Conservation (phyloP, 2,329 filamentous ascomycete species). For the Orbilia oligospora region DNA sequence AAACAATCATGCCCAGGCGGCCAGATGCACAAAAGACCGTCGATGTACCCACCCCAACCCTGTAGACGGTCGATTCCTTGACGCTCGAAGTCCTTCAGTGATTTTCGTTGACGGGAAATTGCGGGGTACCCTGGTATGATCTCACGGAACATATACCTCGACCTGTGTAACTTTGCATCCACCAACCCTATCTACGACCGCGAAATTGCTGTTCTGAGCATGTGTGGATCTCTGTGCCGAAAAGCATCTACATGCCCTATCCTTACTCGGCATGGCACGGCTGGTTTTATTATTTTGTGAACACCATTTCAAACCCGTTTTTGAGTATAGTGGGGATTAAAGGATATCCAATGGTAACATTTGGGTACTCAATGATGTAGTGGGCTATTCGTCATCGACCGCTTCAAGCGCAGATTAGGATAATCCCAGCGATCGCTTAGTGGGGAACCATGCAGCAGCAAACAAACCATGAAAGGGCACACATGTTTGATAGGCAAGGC, state of each 20-base stretch:
- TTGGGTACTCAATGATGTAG: background rate
- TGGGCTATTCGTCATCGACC: conserved; percentile 32
- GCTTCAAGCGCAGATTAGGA: conserved; percentile 44
- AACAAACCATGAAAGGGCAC: conserved; percentile 6
- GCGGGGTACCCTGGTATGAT: conserved; percentile 34
- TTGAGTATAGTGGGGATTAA: background rate
- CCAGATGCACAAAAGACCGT: conserved; percentile 33
- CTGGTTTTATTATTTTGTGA: conserved; percentile 22
- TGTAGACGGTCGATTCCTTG: conserved; percentile 31
- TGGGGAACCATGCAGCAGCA: conserved; percentile 28
- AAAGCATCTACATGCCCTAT: conserved; percentile 24
- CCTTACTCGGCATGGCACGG: conserved; percentile 53
- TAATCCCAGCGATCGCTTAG: conserved; percentile 47
- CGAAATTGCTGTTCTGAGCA: conserved; percentile 9
- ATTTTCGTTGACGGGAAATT: conserved; percentile 39
- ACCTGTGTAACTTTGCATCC: conserved; percentile 40
- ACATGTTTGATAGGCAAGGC: conserved; percentile 38
- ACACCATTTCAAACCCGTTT: background rate
- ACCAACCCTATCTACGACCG: conserved; percentile 25
- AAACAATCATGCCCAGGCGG: conserved; percentile 57
- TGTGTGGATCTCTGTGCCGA: conserved; percentile 55
- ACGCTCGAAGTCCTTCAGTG: background rate
- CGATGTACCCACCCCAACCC: conserved; percentile 34
- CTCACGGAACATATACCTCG: conserved; percentile 37
- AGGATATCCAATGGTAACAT: conserved; percentile 37